A percentile compares a stretch with the other conserved stretches of the same genome.
Evolutionary conservation across 352 stramenopile species (phyloP).

Genomic region (Elongisporangium anandrum): DNA sequence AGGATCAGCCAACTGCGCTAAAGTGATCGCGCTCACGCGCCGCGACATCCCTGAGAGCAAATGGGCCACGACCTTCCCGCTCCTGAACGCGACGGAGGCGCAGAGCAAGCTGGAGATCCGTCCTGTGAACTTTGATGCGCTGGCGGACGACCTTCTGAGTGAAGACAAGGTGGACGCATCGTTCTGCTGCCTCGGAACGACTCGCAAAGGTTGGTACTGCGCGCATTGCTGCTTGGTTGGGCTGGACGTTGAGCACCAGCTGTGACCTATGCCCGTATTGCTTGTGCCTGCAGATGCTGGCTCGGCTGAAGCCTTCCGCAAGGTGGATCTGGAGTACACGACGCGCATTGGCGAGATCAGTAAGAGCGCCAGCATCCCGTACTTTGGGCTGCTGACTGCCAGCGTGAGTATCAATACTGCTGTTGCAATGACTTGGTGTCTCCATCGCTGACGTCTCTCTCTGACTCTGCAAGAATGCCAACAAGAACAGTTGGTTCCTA

Average conservation of each 20-base stretch:
- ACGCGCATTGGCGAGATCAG: conserved; percentile 39
- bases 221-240: neutral
- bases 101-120: conserved; percentile 51
- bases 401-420: conserved; percentile 19
- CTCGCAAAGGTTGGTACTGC: conserved; percentile 35
- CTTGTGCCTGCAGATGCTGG: conserved; percentile 22
- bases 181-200: conserved; percentile 72
- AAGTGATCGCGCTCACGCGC: conserved; percentile 54
- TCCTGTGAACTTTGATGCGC: conserved; percentile 44
- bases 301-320: conserved; percentile 55
- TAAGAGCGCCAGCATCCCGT: conserved; percentile 37
- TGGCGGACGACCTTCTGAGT: conserved; percentile 18
- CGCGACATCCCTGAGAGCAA: conserved; percentile 42
- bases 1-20: conserved; percentile 39
- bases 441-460: conserved; percentile 1
- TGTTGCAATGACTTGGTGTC: neutral
- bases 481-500: conserved; percentile 73
- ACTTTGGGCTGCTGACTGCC: conserved; percentile 58
- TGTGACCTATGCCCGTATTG: no score
- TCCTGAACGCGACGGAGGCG: conserved; percentile 29
- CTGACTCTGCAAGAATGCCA: conserved; percentile 36
- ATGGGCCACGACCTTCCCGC: conserved; percentile 39
- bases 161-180: conserved; percentile 37
- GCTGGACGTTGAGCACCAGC: no score
- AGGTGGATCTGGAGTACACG: conserved; percentile 66